Base-by-base conservation (phyloP, 805 yeast species). In the Starmerella etchellsii region DNA sequence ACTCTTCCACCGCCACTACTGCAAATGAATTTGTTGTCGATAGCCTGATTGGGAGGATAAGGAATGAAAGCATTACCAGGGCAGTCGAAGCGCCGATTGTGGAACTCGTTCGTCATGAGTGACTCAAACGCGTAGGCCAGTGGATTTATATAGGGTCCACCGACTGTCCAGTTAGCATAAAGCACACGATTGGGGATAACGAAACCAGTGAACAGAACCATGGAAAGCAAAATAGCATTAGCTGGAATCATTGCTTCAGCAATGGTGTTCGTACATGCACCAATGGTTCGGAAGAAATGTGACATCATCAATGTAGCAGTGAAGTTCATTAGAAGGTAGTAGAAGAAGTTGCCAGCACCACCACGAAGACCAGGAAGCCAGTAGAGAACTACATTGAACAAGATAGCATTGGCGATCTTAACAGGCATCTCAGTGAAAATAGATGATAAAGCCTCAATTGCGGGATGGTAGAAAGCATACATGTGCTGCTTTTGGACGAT, bases 381-480 rank as follows among this genome's bases (percentile, higher is more conserved):
- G 57, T 74, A 78, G 22, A 70, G 52, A 21, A 73, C 61, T 34
- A 76, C 48, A 32, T 67, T 54, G 56, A 75, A 76, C 19, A 57
- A 51, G 19, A 71, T 53, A 23, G 67, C 54, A 29, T 69, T 64
- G 26, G 66, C 47, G 24, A 71, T 45, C 58, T 79, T 79, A 40
- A 73, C 65, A 3, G 88, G 87, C 44, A 81, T 57, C 37, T 74
- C 78, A 3, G 81, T 68, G 3, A 78, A 44, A 34, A 75, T 64
- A 4, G 74, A 64, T 0, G 83, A 77, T 3, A 81, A 50, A 1
- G 83, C 80, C 53, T 80, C 88, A 3, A 82, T 75, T 13, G 83
- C 69, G 2, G 87, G 85, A 43, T 76, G 74, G 56, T 78, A 82
- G 43, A 81, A 68, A 0, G 83, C 75, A 51, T 77, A 81, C 36